Evolutionary conservation across 2,329 filamentous ascomycete genomes (phyloP).

Genomic region (Ceratocystis eucalypticola): DNA sequence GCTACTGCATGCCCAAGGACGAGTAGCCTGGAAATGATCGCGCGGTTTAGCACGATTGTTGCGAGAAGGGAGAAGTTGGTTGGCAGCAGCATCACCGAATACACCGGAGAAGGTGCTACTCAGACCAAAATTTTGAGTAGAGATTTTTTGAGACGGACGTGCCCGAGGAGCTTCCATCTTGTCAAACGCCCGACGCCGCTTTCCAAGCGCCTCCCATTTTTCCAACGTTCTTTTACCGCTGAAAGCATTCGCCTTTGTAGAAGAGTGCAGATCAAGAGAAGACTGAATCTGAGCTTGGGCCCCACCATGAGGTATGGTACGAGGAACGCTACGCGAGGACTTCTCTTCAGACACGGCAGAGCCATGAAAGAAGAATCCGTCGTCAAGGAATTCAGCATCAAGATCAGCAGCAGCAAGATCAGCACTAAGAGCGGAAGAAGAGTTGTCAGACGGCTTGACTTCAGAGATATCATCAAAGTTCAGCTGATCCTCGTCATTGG

Average conservation of each 20-base stretch:
- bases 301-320: slow-evolving; percentile 26
- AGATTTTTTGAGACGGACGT: neutral
- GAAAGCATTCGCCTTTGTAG: neutral
- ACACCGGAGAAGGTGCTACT: slow-evolving; percentile 6
- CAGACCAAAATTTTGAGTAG: slow-evolving; percentile 1
- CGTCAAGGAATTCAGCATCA: slow-evolving; percentile 52
- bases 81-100: slow-evolving; percentile 6
- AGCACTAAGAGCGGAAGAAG: slow-evolving; percentile 17
- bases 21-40: slow-evolving; percentile 11
- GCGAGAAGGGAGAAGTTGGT: slow-evolving; percentile 8
- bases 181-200: slow-evolving; percentile 55
- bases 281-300: neutral
- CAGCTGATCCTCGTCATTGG: slow-evolving; percentile 18
- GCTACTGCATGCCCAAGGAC: slow-evolving; percentile 15
- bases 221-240: slow-evolving; percentile 40
- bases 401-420: slow-evolving; percentile 35
- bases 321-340: neutral
- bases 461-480: slow-evolving; percentile 25
- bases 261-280: neutral
- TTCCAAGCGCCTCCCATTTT: slow-evolving; percentile 81
- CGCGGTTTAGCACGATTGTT: slow-evolving; percentile 8
- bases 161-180: neutral
- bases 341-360: neutral
- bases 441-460: slow-evolving; percentile 19
- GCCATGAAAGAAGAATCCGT: slow-evolving; percentile 63